Evolutionary conservation across 148 eudicot genomes (phyloP), one percentile per base, ranked within the genome.

Genomic region (Camellia sinensis): DNA sequence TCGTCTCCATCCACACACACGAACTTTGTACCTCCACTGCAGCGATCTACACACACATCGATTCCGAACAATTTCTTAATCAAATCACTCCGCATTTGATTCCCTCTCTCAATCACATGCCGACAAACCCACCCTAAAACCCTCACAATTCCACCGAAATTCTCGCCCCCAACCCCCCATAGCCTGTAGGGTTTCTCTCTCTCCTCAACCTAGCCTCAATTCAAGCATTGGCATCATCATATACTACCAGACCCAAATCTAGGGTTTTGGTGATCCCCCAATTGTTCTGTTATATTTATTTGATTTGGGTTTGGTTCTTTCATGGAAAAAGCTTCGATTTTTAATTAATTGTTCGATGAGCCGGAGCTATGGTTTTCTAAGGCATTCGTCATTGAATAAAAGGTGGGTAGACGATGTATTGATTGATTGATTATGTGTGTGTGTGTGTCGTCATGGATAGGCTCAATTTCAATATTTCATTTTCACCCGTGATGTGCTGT

Each of bases 301-400:
- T 14, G 57, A 52, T 22, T 10, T 72, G 61, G 75, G 75, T 15
- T 72, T 37, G 61, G 19, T 41, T 53, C 44, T 72, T 40, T 21
- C 37, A 11, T 52, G n/a, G n/a, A 19, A 1, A 19, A 71, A n/a
- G 22, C 15, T 48, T 14, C 2, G 9, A 17, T 29, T 70, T 70
- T 70, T 70, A 6, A 0, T 18, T 61, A 6, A 5, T 13, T 44
- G 37, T 40, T 52, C 17, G 22, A 22, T 66, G 72, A 77, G 59
- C 10, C 66, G 80, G 62, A 66, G 29, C 52, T 78, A 40, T 73
- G 74, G 41, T 67, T 53, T 53, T 66, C 48, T 40, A 73, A 78
- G 15, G 52, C 74, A 53, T 43, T 56, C 74, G 52, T 44, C 53
- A 37, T n/a, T 17, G 63, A 66, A 52, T 15, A 29, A 17, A 66